Conservation (phyloP, 306 rosid genomes). For the Prunus campanulata region DNA sequence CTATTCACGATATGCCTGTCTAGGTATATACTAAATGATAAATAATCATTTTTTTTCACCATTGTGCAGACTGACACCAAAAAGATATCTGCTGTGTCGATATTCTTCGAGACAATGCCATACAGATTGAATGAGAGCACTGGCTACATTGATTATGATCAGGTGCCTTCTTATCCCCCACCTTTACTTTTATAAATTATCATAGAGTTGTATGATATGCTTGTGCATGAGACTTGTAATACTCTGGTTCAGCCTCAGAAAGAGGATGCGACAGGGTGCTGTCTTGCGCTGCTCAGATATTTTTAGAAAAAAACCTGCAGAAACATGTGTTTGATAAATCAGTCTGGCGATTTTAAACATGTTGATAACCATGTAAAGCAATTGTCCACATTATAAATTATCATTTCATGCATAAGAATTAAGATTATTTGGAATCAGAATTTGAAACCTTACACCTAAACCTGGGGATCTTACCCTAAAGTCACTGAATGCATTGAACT, state of each 20-base stretch:
- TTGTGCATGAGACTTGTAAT: not conserved
- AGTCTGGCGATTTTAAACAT: not conserved
- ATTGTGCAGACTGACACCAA: constrained; percentile 82
- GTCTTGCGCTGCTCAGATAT: not conserved
- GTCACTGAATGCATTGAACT: not conserved
- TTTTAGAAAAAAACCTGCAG: not conserved
- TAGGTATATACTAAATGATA: not conserved
- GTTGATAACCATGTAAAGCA: not conserved
- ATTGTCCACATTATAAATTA: not conserved
- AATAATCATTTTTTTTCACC: not conserved
- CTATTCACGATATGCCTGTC: not conserved
- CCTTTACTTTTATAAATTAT: constrained; percentile 9
- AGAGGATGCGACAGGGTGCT: not conserved
- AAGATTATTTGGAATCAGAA: not conserved
- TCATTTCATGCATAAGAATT: not conserved
- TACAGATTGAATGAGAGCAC: constrained; percentile 79
- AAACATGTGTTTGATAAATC: not conserved
- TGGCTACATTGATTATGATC: constrained; percentile 93
- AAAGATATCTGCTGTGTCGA: constrained; percentile 86
- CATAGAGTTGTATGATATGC: not conserved
- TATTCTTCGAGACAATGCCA: constrained; percentile 88
- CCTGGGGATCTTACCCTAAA: not conserved
- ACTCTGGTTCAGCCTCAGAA: not conserved
- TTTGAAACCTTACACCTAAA: not conserved
- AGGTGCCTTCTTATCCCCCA: constrained; percentile 40